phyloP scores from a whole-genome alignment of 345 rosid species.

The Zanthoxylum bungeanum region DNA sequence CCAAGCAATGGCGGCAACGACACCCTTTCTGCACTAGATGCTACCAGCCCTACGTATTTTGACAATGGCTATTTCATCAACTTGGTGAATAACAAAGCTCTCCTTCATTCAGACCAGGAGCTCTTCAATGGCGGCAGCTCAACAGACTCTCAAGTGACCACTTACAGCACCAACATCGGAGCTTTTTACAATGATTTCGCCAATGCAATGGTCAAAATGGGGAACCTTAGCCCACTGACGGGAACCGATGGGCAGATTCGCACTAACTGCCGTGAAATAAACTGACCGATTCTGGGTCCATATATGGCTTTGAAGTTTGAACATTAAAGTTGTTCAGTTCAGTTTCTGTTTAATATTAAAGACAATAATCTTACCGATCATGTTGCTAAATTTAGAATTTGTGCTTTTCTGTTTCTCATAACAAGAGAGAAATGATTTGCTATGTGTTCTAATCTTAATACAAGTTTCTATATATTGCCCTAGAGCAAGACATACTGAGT shows the following conservation, averaged over 20 bases:
- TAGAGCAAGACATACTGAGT: too few species aligned
- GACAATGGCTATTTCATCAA: constrained; percentile 26
- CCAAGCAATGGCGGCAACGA: constrained; percentile 18
- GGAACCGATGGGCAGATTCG: constrained; percentile 31
- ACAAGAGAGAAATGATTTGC: too few species aligned
- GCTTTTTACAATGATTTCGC: too few species aligned
- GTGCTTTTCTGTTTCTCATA: too few species aligned
- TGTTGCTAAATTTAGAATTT: too few species aligned
- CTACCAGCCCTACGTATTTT: constrained; percentile 16
- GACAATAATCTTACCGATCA: too few species aligned
- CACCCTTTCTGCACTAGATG: constrained; percentile 22
- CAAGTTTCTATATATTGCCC: too few species aligned
- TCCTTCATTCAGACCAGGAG: constrained; percentile 35
- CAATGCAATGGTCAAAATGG: too few species aligned
- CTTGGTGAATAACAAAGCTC: constrained; percentile 22
- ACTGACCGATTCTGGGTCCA: not conserved
- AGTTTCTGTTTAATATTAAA: too few species aligned
- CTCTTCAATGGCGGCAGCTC: constrained; percentile 24
- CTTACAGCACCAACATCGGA: too few species aligned
- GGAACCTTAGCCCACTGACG: too few species aligned
- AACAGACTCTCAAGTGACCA: constrained; percentile 23
- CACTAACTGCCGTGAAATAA: constrained; percentile 19
- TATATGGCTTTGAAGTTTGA: not conserved
- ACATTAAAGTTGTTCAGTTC: not conserved
- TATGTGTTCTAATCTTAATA: too few species aligned